Evolutionary conservation across 78 protist species (phyloP).

Genomic region (Cavenderia fasciculata): DNA sequence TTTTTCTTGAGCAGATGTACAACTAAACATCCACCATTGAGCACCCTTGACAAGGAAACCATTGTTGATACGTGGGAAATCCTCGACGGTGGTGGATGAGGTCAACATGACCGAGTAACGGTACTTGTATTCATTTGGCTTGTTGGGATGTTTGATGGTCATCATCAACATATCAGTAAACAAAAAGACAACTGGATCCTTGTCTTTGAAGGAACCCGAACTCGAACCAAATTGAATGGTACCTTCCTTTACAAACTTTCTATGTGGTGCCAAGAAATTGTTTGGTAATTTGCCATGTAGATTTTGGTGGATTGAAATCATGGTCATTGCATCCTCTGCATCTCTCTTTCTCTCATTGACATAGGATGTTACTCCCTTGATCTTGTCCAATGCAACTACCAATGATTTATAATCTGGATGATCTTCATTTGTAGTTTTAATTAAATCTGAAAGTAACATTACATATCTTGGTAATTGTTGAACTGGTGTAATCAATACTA

Average conservation of each 20-base stretch:
- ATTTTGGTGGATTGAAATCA: conserved; percentile 52
- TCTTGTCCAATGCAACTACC: conserved; percentile 33
- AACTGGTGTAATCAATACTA: conserved; percentile 57
- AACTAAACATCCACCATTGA: conserved; percentile 68
- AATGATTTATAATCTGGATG: conserved; percentile 74
- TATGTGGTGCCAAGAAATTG: conserved; percentile 59
- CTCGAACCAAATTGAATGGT: conserved; percentile 44
- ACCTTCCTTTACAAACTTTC: conserved; percentile 71
- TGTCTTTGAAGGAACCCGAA: conserved; percentile 68
- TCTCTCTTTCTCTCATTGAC: conserved; percentile 67
- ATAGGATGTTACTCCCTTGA: conserved; percentile 22
- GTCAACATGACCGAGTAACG: conserved; percentile 23
- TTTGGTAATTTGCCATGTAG: conserved; percentile 65
- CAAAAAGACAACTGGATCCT: conserved; percentile 68
- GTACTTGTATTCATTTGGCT: conserved; percentile 57
- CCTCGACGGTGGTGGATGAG: conserved; percentile 29
- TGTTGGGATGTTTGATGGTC: conserved; percentile 67
- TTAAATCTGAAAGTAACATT: conserved; percentile 58
- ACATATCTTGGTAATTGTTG: conserved; percentile 77
- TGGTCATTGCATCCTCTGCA: conserved; percentile 75
- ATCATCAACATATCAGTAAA: conserved; percentile 73
- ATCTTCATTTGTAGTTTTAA: conserved; percentile 66
- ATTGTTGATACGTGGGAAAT: conserved; percentile 39
- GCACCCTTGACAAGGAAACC: conserved; percentile 64
- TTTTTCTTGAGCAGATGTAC: conserved; percentile 44